phyloP scores from a whole-genome alignment of 2,329 filamentous ascomycete species.

The Xylariaceae sp. region DNA sequence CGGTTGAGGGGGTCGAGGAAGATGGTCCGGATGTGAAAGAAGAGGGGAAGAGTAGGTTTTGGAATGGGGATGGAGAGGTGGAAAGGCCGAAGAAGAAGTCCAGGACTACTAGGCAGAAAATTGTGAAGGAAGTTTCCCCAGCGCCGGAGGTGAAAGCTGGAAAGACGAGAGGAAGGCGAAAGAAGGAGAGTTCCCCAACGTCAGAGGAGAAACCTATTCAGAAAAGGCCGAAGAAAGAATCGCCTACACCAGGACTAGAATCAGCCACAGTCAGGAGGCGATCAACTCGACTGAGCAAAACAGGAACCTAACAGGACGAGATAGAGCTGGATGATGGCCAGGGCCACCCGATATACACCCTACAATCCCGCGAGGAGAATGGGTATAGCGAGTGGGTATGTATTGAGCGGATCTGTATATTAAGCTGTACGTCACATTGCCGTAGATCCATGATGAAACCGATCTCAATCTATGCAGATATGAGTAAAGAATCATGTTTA shows the following conservation, averaged over 20 bases:
- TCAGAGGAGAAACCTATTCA: not conserved
- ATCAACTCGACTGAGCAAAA: conserved; percentile 24
- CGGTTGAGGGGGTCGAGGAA: conserved; percentile 39
- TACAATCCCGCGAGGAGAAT: too few species aligned
- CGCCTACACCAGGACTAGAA: conserved; percentile 11
- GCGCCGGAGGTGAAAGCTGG: not conserved
- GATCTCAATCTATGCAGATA: too few species aligned
- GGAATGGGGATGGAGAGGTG: not conserved
- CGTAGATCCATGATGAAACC: too few species aligned
- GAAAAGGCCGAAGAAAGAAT: not conserved
- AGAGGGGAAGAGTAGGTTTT: conserved; percentile 13
- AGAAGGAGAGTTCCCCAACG: not conserved
- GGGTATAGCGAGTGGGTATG: too few species aligned
- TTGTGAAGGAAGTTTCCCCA: conserved; percentile 19
- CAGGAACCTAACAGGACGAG: conserved; percentile 8
- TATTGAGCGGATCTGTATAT: too few species aligned
- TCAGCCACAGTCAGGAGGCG: conserved; percentile 22
- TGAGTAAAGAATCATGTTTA: too few species aligned
- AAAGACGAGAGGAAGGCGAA: not conserved
- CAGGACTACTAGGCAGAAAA: conserved; percentile 16
- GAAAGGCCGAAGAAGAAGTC: conserved; percentile 20
- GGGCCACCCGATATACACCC: too few species aligned
- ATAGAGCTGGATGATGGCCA: too few species aligned
- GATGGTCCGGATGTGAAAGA: conserved; percentile 15
- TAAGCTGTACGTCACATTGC: too few species aligned